Evolutionary conservation across 2,329 filamentous ascomycete genomes (phyloP), one percentile per base, ranked within the genome.

Genomic region (Davidsoniella virescens): DNA sequence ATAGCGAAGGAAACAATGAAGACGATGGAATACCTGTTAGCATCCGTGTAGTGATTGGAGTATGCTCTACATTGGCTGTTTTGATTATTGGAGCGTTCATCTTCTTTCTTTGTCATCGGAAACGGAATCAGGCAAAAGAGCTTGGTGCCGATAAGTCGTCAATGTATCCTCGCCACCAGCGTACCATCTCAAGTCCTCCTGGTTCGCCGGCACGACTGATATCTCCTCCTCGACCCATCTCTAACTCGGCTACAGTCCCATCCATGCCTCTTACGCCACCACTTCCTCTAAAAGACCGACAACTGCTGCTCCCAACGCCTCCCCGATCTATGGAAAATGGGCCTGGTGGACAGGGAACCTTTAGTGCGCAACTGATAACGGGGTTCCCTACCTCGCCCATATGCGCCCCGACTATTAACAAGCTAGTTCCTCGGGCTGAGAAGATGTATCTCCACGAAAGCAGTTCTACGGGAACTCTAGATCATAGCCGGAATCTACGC

Each of bases 321-420:
- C 51, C 47, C 18, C 42, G 51, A n/a, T 47, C 51, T 7, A 53
- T 53, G 47, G 51, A 50, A 23, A 50, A 17, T 7, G 44, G 43
- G 3, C 51, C 29, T 4, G 43, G 37, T 9, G 47, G 51, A n/a
- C 47, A 50, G 20, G 51, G 51, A 14, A 43, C 29, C 12, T 53
- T 53, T 42, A 43, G 33, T 7, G 41, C 42, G 14, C 37, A 47
- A 20, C 2, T 38, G 23, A 50, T 44, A 40, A 17, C 23, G 4
- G 29, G 29, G 9, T 53, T 50, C 23, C 51, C 51, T 2, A 40
- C 47, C 7, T 50, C 41, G 7, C 51, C 51, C 14, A 50, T 50
- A 25, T 53, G 51, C 26, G 47, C 47, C 2, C 51, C 51, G 12
- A 53, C 43, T 8, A 39, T 50, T 6, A 47, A 37, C 20, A 33